Conservation (phyloP, 169 alveolate species). For the Plasmodium gonderi region DNA sequence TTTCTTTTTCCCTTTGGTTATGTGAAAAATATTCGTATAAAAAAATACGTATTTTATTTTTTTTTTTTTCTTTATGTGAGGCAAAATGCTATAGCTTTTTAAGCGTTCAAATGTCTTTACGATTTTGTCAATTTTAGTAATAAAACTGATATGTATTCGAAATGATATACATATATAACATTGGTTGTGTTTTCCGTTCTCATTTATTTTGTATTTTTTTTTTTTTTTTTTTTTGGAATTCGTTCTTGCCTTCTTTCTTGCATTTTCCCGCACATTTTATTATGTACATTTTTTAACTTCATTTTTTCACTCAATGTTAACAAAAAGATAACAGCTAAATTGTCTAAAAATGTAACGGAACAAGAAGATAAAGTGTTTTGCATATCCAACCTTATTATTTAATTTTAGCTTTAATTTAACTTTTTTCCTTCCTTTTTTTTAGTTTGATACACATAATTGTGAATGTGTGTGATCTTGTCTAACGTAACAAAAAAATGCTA, state of each 20-base stretch:
- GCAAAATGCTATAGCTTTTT: neutral
- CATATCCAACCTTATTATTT: neutral
- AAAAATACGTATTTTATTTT: conserved; percentile 12
- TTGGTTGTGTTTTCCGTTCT: too few species aligned
- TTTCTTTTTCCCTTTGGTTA: neutral
- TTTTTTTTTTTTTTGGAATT: neutral
- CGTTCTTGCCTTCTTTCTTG: neutral
- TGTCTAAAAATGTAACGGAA: neutral
- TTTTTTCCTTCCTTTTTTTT: too few species aligned
- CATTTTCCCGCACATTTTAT: neutral
- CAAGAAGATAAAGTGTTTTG: neutral
- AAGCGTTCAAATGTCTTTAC: neutral
- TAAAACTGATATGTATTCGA: neutral
- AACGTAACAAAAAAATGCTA: neutral
- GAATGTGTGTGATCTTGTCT: neutral
- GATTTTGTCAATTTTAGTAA: neutral
- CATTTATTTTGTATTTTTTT: too few species aligned
- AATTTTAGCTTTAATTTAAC: neutral
- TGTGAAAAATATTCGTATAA: neutral
- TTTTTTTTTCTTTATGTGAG: neutral
- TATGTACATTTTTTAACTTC: neutral
- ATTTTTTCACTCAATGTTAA: neutral
- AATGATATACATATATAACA: neutral
- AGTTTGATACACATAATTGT: neutral
- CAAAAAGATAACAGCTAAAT: neutral